Evolutionary conservation across 2,329 filamentous ascomycete genomes (phyloP), one percentile per base, ranked within the genome.

Genomic region (Ceratocystiopsis brevicomis): DNA sequence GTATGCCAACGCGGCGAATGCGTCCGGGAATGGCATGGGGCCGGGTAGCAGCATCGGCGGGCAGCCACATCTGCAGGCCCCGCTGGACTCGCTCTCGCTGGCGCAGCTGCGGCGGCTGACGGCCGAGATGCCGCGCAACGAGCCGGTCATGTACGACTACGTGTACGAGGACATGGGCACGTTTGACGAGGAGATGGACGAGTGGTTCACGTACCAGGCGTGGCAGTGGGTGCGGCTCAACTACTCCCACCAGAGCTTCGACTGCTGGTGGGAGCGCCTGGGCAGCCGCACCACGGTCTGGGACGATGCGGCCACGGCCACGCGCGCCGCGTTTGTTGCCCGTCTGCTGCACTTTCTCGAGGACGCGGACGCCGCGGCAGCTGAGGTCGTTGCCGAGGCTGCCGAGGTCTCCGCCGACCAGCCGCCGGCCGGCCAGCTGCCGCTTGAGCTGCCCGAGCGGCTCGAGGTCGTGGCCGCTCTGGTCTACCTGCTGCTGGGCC

Each of bases 161-260:
- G 73, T 73, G 49, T 88, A 88, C 61, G 65, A 71, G 21, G 81
- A 88, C 58, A 71, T 72, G 44, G 77, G 78, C 18, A 65, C 75
- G 1, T 79, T 93, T 52, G 76, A 82, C 16, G 84, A 90, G 49
- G 90, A 98, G 64, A 69, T 98, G 40, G 85, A 96, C 57, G 90
- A 98, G 62, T 98, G 90, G 90, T 98, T 98, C 60, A 77, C 80
- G 43, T 95, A 96, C 61, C 81, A 81, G 52, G 78, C 85, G 48
- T 81, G 82, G 60, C 87, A 96, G 57, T 82, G 83, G 62, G 71
- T 79, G 39, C 78, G 87, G 53, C 66, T 95, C 40, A 71, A 81
- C 43, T 73, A 78, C 43, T 78, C 82, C 17, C 82, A 83, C 54
- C 68, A 75, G 35, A 76, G 78, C 2, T 96, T 93, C 55, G 74